These are phyloP conservation scores for Rauvolfia tetraphylla DNA, from an alignment of 257 asterid genomes.

Conservation along the genomic window DNA sequence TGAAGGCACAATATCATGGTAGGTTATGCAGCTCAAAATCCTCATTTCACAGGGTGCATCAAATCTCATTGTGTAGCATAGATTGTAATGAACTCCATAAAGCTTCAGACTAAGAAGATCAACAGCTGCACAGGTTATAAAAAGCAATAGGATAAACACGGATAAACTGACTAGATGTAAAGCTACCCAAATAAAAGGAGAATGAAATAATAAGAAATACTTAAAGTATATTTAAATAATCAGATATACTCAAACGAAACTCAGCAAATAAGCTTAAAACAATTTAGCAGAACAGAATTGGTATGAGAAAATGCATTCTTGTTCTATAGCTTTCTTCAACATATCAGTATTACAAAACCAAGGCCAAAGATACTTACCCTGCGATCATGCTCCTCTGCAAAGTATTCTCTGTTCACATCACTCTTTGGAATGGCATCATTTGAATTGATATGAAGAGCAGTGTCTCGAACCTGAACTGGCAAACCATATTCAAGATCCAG, in stretches of 20 bases:
- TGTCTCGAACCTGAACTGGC: slow-evolving; percentile 98
- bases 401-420: slow-evolving; percentile 90
- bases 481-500: slow-evolving; percentile 95
- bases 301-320: background rate
- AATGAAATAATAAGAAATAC: background rate
- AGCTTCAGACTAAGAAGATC: background rate
- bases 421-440: slow-evolving; percentile 97
- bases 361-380: slow-evolving; percentile 41
- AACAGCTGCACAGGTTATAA: background rate
- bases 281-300: background rate
- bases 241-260: background rate
- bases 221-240: background rate
- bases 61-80: background rate
- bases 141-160: background rate
- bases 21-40: background rate
- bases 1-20: background rate
- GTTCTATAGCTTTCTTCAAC: background rate
- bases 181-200: background rate
- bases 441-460: slow-evolving; percentile 81
- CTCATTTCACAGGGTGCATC: background rate
- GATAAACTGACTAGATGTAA: background rate
- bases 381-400: slow-evolving; percentile 99
- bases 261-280: background rate
- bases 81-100: background rate
- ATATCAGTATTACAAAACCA: background rate